Evolutionary conservation across 129 eudicot genomes (phyloP).

Genomic region (Arctium minus): DNA sequence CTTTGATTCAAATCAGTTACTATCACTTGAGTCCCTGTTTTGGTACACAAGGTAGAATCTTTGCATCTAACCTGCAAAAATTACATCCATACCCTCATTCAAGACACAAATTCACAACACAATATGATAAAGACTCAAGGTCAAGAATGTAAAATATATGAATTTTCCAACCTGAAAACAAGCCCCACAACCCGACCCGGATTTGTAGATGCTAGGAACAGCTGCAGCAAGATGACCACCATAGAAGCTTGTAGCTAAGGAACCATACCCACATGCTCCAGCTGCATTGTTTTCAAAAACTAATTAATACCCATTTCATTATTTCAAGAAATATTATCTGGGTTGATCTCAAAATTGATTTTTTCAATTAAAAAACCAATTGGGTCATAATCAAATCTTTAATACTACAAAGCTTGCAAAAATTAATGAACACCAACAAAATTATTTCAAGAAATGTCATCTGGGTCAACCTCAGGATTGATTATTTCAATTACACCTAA

Average conservation of each 20-base stretch:
- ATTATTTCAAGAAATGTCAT: not conserved
- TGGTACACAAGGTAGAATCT: conserved; percentile 44
- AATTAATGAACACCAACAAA: not conserved
- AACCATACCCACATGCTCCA: conserved; percentile 93
- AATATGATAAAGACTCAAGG: not conserved
- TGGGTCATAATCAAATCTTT: not conserved
- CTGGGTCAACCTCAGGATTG: not conserved
- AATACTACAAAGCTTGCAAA: not conserved
- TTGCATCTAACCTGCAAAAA: conserved; percentile 68
- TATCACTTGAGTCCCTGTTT: conserved; percentile 55
- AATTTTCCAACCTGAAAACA: conserved; percentile 55
- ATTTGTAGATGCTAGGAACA: conserved; percentile 53
- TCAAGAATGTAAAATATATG: not conserved
- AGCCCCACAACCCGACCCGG: conserved; percentile 92
- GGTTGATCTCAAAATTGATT: not conserved
- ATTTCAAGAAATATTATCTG: conserved; percentile 21
- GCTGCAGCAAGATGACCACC: conserved; percentile 77
- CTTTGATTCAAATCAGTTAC: conserved; percentile 59
- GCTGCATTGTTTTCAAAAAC: conserved; percentile 45
- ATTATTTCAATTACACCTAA: not conserved
- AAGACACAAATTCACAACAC: not conserved
- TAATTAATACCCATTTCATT: conserved; percentile 9
- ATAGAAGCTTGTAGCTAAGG: conserved; percentile 49
- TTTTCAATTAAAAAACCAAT: not conserved
- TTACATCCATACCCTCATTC: conserved; percentile 11